Percentiles rank a stretch among this genome's conserved stretches.
phyloP scores from a whole-genome alignment of 176 grass and related monocot species.

The Cenchrus purpureus region DNA sequence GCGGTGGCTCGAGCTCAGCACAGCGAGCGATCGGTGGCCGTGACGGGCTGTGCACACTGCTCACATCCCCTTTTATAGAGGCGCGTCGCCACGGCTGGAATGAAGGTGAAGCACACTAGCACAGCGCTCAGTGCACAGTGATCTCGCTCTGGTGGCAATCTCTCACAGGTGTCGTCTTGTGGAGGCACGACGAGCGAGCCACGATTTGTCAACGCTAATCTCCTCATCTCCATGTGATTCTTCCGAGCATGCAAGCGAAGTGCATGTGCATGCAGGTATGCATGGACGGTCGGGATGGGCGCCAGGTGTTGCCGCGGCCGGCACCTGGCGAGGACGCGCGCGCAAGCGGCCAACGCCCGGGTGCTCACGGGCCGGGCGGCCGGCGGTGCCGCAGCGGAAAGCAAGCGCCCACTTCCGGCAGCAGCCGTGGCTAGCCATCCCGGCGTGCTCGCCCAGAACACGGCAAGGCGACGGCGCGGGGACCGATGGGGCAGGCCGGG shows the following conservation, averaged over 20 bases:
- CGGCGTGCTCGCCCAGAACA: not conserved
- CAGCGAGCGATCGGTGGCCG: no score
- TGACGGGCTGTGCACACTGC: not conserved
- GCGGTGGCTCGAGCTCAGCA: not conserved
- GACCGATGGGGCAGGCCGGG: not conserved
- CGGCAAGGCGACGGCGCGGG: not conserved
- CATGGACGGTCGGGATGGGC: not conserved
- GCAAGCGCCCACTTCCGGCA: not conserved
- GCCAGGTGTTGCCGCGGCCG: not conserved
- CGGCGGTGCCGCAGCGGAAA: not conserved
- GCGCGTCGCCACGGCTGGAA: not conserved
- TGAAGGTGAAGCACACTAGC: not conserved
- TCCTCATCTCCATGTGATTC: no score
- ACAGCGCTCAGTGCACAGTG: not conserved
- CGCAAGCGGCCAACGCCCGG: not conserved
- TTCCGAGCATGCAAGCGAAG: not conserved
- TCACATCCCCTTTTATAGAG: constrained; percentile 9
- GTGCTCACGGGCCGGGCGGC: constrained; percentile 27
- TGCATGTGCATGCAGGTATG: not conserved
- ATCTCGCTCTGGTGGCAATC: no score
- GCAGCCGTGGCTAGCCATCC: not conserved
- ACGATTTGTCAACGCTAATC: not conserved
- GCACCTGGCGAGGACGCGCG: constrained; percentile 1
- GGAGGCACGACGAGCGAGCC: not conserved
- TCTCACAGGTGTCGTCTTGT: not conserved